A percentile compares a stretch with the other conserved stretches of the same genome.
These are phyloP conservation scores for Tetradesmus obliquus DNA, from an alignment of 139 green algal genomes.

Conservation along the genomic window DNA sequence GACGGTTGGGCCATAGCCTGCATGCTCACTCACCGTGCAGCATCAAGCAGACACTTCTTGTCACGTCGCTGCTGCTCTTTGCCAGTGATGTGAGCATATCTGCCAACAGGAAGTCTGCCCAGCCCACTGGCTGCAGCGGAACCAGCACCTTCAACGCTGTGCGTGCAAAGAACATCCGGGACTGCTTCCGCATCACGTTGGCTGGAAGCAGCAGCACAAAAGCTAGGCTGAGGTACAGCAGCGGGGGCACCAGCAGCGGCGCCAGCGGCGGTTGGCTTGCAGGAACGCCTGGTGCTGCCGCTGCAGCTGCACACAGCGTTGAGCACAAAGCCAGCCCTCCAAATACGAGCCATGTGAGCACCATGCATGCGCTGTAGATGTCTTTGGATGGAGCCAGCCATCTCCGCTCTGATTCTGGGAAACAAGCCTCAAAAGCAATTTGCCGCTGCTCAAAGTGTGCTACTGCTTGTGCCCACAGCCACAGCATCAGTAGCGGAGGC, in stretches of 20 bases:
- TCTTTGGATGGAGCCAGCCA: slow-evolving; percentile 48
- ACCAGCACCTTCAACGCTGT: slow-evolving; percentile 75
- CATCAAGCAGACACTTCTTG: slow-evolving; percentile 18
- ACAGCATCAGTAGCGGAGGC: slow-evolving; percentile 72
- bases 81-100: slow-evolving; percentile 94
- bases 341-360: not conserved
- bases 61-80: slow-evolving; percentile 62
- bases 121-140: slow-evolving; percentile 82
- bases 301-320: not conserved
- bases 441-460: slow-evolving; percentile 57
- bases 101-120: slow-evolving; percentile 96
- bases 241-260: slow-evolving; percentile 48
- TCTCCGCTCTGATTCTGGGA: slow-evolving; percentile 56
- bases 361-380: not conserved
- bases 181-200: slow-evolving; percentile 45
- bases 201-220: slow-evolving; percentile 64
- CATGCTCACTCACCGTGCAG: slow-evolving; percentile 16
- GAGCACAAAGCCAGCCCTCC: not conserved
- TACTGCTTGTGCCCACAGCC: slow-evolving; percentile 68
- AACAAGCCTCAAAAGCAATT: slow-evolving; percentile 74
- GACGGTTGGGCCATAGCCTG: too few relatives aligned
- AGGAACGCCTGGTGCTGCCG: not conserved
- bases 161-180: slow-evolving; percentile 68
- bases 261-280: not conserved
- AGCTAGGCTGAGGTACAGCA: slow-evolving; percentile 63